Percentiles rank a stretch among this genome's conserved stretches.
These are phyloP conservation scores for Pythium grandisporangium DNA, from an alignment of 352 stramenopile species.

Conservation along the genomic window DNA sequence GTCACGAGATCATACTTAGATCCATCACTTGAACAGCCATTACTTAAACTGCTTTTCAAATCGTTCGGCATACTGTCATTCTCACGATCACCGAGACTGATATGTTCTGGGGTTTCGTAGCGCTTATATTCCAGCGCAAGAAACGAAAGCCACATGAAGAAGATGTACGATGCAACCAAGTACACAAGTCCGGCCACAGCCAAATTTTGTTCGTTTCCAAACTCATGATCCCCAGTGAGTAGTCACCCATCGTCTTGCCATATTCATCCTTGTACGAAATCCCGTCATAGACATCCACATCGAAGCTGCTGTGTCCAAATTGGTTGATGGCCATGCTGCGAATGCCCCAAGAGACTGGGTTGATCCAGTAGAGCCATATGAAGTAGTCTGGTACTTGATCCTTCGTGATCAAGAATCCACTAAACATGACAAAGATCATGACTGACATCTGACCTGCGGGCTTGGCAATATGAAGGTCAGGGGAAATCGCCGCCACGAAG, in stretches of 20 bases:
- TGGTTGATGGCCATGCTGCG: slow-evolving; percentile 9
- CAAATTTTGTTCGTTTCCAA: not conserved
- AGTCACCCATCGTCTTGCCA: slow-evolving; percentile 6
- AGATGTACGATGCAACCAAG: slow-evolving; percentile 2
- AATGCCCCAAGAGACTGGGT: slow-evolving; percentile 15
- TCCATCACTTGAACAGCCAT: not conserved
- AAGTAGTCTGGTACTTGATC: slow-evolving; percentile 15
- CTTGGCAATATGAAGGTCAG: slow-evolving; percentile 12
- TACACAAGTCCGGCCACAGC: slow-evolving; percentile 4
- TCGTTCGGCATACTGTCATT: not conserved
- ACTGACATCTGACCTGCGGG: slow-evolving; percentile 9
- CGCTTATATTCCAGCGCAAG: slow-evolving; percentile 7
- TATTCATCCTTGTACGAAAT: slow-evolving; percentile 3
- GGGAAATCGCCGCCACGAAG: slow-evolving; percentile 3
- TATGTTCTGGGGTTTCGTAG: slow-evolving; percentile 9
- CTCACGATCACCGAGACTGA: not conserved
- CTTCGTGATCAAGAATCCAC: slow-evolving; percentile 15
- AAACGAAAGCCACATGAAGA: slow-evolving; percentile 6
- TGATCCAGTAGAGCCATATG: slow-evolving; percentile 28
- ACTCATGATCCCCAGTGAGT: slow-evolving; percentile 1
- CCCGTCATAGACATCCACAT: slow-evolving; percentile 7
- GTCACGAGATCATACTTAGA: slow-evolving; percentile 1
- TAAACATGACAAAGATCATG: slow-evolving; percentile 16
- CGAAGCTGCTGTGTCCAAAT: slow-evolving; percentile 2
- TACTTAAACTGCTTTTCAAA: not conserved